Evolutionary conservation across 768 basidiomycete genomes (phyloP).

Genomic region (Russula sp.): DNA sequence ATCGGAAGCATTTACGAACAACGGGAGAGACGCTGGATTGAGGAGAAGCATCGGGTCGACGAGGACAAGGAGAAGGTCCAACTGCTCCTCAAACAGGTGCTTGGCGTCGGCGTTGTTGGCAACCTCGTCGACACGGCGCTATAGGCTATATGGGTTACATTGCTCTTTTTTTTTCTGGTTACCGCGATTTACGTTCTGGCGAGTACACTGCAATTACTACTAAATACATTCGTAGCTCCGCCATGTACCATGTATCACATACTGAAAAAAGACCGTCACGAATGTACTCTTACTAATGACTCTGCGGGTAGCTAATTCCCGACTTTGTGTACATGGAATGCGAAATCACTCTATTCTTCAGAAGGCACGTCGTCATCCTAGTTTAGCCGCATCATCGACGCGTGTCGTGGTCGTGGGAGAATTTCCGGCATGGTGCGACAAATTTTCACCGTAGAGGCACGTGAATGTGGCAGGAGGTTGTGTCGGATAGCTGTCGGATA

Average conservation of each 20-base stretch:
- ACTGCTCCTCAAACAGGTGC: constrained; percentile 56
- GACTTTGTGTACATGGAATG: not conserved
- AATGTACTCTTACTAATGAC: constrained; percentile 8
- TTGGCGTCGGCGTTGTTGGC: constrained; percentile 32
- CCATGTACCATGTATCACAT: not conserved
- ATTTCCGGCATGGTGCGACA: no score
- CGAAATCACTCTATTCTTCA: not conserved
- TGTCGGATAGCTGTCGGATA: no score
- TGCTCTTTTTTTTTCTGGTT: not conserved
- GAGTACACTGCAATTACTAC: not conserved
- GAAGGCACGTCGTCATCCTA: not conserved
- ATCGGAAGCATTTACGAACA: constrained; percentile 63
- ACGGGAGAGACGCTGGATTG: constrained; percentile 61
- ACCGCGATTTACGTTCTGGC: not conserved
- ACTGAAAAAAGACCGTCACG: constrained; percentile 7
- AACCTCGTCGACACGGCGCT: constrained; percentile 13
- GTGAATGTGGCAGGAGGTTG: no score
- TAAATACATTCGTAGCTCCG: not conserved
- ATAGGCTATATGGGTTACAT: not conserved
- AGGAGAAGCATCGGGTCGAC: constrained; percentile 59
- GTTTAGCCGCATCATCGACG: not conserved
- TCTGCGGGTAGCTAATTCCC: not conserved
- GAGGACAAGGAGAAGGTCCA: constrained; percentile 67
- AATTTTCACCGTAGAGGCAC: no score
- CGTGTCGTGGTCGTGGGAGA: not conserved